Conservation (phyloP, 768 basidiomycete species). For the Krasilnikovozyma curviuscula region DNA sequence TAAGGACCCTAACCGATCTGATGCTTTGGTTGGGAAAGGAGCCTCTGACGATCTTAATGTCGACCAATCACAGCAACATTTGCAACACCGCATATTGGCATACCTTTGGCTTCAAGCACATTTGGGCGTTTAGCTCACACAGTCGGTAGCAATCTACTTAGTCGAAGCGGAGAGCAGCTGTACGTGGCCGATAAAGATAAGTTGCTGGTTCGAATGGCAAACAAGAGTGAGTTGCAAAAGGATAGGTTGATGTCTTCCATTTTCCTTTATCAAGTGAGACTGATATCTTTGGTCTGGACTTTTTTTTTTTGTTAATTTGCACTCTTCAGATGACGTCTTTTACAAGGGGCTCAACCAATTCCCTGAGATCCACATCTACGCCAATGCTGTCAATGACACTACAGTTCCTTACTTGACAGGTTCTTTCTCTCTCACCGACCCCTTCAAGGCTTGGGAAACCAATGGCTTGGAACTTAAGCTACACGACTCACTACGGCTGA, state of each 20-base stretch:
- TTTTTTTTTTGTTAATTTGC: neutral
- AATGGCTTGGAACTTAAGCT: neutral
- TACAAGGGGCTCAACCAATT: no score
- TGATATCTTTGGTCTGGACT: neutral
- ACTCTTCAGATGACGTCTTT: no score
- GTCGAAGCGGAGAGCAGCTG: slow-evolving; percentile 63
- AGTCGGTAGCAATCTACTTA: slow-evolving; percentile 50
- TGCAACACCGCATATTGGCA: no score
- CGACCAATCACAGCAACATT: no score
- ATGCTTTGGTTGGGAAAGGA: no score
- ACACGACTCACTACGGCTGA: no score
- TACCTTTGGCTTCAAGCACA: no score
- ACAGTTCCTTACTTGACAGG: neutral
- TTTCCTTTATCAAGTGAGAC: neutral
- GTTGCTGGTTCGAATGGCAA: slow-evolving; percentile 35
- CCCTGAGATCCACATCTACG: neutral
- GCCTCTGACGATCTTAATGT: no score
- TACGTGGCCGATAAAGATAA: slow-evolving; percentile 54
- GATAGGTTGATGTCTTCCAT: no score
- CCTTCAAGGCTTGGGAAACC: neutral
- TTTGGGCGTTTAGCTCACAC: no score
- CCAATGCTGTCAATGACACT: neutral
- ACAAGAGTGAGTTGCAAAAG: slow-evolving; percentile 18
- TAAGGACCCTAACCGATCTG: no score
- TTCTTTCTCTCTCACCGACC: neutral